Percentiles rank a stretch among this genome's conserved stretches.
These are phyloP conservation scores for Hypoxylon subgilvum DNA, from an alignment of 495 filamentous ascomycete genomes.

Conservation along the genomic window DNA sequence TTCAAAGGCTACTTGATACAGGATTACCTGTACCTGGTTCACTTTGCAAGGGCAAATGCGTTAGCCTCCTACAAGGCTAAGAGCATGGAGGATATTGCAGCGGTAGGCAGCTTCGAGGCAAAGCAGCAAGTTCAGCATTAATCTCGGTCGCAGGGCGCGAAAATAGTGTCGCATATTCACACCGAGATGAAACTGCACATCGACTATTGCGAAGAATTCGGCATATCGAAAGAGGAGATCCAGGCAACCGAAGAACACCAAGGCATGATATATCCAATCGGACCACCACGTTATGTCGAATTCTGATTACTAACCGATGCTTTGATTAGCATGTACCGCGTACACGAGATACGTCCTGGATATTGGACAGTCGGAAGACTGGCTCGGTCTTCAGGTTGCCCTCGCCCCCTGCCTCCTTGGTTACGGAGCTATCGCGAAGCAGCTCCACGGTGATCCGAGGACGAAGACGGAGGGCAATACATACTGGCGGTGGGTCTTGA, in stretches of 20 bases:
- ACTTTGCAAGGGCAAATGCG: slow-evolving; percentile 84
- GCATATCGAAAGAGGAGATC: slow-evolving; percentile 76
- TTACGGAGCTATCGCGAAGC: slow-evolving; percentile 76
- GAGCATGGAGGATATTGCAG: slow-evolving; percentile 72
- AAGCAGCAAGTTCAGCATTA: background rate
- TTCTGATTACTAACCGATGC: slow-evolving; percentile 30
- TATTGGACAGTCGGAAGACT: slow-evolving; percentile 84
- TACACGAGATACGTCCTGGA: slow-evolving; percentile 86
- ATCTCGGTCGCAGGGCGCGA: slow-evolving; percentile 60
- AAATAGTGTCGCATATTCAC: slow-evolving; percentile 74
- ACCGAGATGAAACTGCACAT: slow-evolving; percentile 81
- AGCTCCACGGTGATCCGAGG: slow-evolving; percentile 63
- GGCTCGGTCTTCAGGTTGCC: slow-evolving; percentile 80
- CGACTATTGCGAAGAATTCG: slow-evolving; percentile 78
- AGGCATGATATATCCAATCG: slow-evolving; percentile 51
- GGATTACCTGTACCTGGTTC: slow-evolving; percentile 88
- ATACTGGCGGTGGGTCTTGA: slow-evolving; percentile 92
- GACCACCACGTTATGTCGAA: background rate
- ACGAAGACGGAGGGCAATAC: slow-evolving; percentile 69
- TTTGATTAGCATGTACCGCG: slow-evolving; percentile 71
- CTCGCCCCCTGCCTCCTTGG: slow-evolving; percentile 86
- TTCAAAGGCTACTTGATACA: slow-evolving; percentile 89
- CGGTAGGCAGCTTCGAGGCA: slow-evolving; percentile 48
- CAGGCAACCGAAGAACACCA: slow-evolving; percentile 73
- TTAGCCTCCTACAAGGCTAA: slow-evolving; percentile 83